Base-by-base conservation (phyloP, 1,284 basidiomycete species). In the Leccinum fallax region DNA sequence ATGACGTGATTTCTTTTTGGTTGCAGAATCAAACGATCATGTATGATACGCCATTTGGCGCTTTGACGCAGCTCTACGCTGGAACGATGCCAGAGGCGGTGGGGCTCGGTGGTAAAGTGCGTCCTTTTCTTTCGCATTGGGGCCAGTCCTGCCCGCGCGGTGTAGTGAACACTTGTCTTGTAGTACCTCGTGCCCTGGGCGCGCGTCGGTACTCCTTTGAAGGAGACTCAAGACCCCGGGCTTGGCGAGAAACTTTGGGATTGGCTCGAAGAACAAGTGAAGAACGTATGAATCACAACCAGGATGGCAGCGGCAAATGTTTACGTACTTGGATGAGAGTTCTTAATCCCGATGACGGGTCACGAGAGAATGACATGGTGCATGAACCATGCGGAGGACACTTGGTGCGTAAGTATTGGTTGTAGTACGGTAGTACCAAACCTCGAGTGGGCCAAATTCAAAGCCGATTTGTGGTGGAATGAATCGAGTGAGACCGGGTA, bases 131-230 rank as follows among this genome's bases (percentile, higher is more conserved):
- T 28, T 52, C 5, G 4, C 10, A 55, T 7, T 40, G 0, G 21
- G 19, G 21, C 7, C 15, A 10, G 1, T 36, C 10, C 32, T 2
- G 28, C 13, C 9, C 19, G 24, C 43, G 13, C 21, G 6, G 36
- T 15, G 6, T 30, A 30, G 8, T 4, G 26, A 19, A 48, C 32
- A 6, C 26, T 57, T 46, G 58, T 30, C 48, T 7, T 48, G 13
- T 3, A 79, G 74, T 79, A 73, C 56, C 63, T 81, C n/a, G 68
- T 76, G 19, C 80, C 80, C 0, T 79, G 77, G 76, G 79, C 79
- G 4, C 67, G 75, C 0, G 34, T 69, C 0, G 74, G 70, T 5
- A 52, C 62, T 6, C 60, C 72, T 5, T 57, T 64, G 19, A 32
- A 59, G n/a, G 63, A 53, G 1, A 66, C 72, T 5, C 66, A 69